A percentile compares a stretch with the other conserved stretches of the same genome.
These are phyloP conservation scores for Parmelia sp. DNA, from an alignment of 495 filamentous ascomycete species.

Conservation along the genomic window DNA sequence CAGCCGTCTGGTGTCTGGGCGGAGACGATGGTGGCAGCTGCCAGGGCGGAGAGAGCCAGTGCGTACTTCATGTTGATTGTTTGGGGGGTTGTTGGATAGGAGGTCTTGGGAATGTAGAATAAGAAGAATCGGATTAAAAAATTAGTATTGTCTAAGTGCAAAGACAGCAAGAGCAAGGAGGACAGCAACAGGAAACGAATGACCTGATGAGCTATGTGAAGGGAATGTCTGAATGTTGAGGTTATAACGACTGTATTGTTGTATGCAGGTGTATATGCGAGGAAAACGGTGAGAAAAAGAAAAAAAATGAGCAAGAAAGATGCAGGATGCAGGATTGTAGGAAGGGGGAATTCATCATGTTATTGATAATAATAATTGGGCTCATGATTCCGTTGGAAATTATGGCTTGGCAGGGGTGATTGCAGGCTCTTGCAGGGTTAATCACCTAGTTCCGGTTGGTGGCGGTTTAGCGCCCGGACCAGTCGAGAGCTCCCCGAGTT, in stretches of 20 bases:
- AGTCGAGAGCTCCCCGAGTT: background rate
- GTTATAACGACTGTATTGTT: background rate
- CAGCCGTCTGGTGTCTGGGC: slow-evolving; percentile 23
- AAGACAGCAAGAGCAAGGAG: background rate
- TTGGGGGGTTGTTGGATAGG: background rate
- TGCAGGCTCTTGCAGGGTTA: background rate
- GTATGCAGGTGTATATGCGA: slow-evolving; percentile 1
- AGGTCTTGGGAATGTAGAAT: background rate
- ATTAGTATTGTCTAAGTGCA: background rate
- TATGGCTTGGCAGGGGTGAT: slow-evolving; percentile 1
- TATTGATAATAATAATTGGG: too few relatives aligned
- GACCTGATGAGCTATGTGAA: slow-evolving; percentile 1
- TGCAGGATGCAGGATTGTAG: background rate
- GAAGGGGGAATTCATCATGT: background rate
- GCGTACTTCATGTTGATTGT: slow-evolving; percentile 18
- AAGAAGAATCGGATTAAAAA: background rate
- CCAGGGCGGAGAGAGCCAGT: slow-evolving; percentile 13
- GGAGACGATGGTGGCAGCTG: slow-evolving; percentile 3
- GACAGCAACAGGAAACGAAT: background rate
- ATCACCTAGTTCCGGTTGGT: background rate
- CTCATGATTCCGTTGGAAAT: background rate
- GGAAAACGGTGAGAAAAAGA: background rate
- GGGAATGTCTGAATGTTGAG: background rate
- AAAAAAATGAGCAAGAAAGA: background rate
- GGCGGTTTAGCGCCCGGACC: background rate